Percentiles rank a stretch among this genome's conserved stretches.
These are phyloP conservation scores for Daucus carota DNA, from an alignment of 129 eudicot genomes.

Conservation along the genomic window DNA sequence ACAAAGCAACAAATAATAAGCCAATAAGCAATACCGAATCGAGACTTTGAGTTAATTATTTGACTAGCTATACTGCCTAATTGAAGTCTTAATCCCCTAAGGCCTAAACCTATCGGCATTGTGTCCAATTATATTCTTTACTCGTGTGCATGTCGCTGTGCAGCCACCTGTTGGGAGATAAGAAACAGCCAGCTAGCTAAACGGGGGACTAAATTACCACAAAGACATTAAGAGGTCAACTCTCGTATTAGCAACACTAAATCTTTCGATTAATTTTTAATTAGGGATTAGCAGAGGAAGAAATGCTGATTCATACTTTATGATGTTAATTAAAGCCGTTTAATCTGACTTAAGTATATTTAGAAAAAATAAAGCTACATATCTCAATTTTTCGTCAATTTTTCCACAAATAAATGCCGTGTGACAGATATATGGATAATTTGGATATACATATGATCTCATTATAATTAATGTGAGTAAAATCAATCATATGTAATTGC, in stretches of 20 bases:
- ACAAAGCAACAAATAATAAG: background rate
- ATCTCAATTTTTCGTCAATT: too few species aligned
- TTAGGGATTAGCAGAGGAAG: too few species aligned
- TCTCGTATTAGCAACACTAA: background rate
- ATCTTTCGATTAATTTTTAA: too few species aligned
- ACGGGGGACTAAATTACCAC: background rate
- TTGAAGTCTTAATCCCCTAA: background rate
- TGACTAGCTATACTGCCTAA: background rate
- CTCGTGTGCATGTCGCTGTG: slow-evolving; percentile 3
- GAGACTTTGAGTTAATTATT: background rate
- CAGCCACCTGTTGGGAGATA: background rate
- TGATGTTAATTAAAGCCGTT: too few species aligned
- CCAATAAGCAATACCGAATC: background rate
- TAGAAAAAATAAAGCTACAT: too few species aligned
- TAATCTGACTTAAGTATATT: too few species aligned
- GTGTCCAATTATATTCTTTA: background rate
- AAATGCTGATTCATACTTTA: too few species aligned
- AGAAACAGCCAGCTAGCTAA: background rate
- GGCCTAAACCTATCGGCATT: background rate
- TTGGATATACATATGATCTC: too few species aligned
- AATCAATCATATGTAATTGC: too few species aligned
- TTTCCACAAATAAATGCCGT: too few species aligned
- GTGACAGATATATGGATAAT: too few species aligned
- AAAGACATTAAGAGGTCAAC: background rate
- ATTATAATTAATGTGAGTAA: too few species aligned